These are phyloP conservation scores for Sporisorium sorghi DNA, from an alignment of 1,284 basidiomycete species.

Conservation along the genomic window DNA sequence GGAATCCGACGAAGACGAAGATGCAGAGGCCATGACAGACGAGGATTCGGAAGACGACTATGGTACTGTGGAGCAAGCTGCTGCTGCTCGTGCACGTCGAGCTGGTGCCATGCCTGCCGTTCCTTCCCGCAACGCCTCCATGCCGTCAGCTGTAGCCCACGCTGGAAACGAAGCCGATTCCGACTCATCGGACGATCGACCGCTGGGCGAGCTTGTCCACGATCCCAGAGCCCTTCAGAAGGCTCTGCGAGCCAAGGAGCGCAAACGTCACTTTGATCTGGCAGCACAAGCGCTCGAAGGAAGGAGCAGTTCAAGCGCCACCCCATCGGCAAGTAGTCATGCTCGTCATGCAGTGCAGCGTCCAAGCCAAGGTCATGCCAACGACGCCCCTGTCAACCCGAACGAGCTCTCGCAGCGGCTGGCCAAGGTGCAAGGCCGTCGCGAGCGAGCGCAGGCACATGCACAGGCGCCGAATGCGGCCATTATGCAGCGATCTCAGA, in stretches of 20 bases:
- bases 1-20: conserved; percentile 37
- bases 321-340: conserved; percentile 9
- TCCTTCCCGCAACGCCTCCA: conserved; percentile 19
- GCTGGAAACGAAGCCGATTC: conserved; percentile 28
- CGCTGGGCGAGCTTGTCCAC: conserved; percentile 48
- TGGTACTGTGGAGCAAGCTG: conserved; percentile 15
- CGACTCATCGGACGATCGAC: conserved; percentile 51
- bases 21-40: conserved; percentile 35
- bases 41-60: conserved; percentile 59
- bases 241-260: conserved; percentile 42
- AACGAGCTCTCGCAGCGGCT: conserved; percentile 39
- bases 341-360: conserved; percentile 15
- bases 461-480: conserved; percentile 25
- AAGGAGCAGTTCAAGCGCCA: conserved; percentile 18
- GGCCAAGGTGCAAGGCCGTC: conserved; percentile 37
- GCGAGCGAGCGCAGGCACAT: conserved; percentile 23
- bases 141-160: conserved; percentile 7
- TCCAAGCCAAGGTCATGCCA: conserved; percentile 8
- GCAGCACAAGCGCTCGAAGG: conserved; percentile 40
- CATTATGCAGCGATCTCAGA: conserved; percentile 40
- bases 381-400: conserved; percentile 25
- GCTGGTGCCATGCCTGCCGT: conserved; percentile 15
- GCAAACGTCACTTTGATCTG: conserved; percentile 45
- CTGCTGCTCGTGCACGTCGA: conserved; percentile 12
- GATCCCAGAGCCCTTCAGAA: conserved; percentile 49